Evolutionary conservation across 495 filamentous ascomycete genomes (phyloP).

Genomic region (Hypoxylon cercidicola): DNA sequence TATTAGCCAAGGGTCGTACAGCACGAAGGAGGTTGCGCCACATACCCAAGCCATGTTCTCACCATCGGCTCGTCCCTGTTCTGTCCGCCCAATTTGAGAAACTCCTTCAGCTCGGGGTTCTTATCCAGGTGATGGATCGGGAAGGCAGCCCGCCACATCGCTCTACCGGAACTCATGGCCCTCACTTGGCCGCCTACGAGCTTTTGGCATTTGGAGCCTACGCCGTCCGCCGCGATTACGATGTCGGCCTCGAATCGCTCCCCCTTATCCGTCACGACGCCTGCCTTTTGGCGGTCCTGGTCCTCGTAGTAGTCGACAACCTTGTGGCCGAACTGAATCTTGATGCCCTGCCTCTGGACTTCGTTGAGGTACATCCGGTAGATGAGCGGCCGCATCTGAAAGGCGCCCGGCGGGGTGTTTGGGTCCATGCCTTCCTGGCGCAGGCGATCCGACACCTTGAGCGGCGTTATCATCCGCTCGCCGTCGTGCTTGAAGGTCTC

Average conservation of each 20-base stretch:
- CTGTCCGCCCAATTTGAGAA: conserved; percentile 55
- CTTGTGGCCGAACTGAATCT: conserved; percentile 62
- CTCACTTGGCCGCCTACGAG: conserved; percentile 62
- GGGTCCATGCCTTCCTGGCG: conserved; percentile 49
- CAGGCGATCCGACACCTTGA: conserved; percentile 55
- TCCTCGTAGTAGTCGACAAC: conserved; percentile 65
- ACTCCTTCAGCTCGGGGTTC: conserved; percentile 54
- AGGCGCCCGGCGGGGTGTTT: conserved; percentile 53
- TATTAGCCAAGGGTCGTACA: conserved; percentile 16
- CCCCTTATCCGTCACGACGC: conserved; percentile 61
- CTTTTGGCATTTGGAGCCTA: conserved; percentile 62
- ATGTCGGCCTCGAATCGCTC: conserved; percentile 63
- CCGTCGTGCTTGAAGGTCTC: conserved; percentile 65
- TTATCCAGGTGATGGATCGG: conserved; percentile 51
- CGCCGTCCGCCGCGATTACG: conserved; percentile 69
- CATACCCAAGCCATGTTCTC: conserved; percentile 55
- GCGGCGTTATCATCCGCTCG: conserved; percentile 52
- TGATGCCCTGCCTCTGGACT: conserved; percentile 58
- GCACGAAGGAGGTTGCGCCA: conserved; percentile 9
- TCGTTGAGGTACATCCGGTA: conserved; percentile 67
- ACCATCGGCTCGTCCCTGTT: conserved; percentile 52
- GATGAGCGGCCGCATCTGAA: conserved; percentile 61
- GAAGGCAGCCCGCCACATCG: conserved; percentile 64
- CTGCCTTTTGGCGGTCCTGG: conserved; percentile 49
- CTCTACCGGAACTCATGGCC: conserved; percentile 58